These are phyloP conservation scores for Sapria himalayana DNA, from an alignment of 345 rosid species.

Conservation along the genomic window DNA sequence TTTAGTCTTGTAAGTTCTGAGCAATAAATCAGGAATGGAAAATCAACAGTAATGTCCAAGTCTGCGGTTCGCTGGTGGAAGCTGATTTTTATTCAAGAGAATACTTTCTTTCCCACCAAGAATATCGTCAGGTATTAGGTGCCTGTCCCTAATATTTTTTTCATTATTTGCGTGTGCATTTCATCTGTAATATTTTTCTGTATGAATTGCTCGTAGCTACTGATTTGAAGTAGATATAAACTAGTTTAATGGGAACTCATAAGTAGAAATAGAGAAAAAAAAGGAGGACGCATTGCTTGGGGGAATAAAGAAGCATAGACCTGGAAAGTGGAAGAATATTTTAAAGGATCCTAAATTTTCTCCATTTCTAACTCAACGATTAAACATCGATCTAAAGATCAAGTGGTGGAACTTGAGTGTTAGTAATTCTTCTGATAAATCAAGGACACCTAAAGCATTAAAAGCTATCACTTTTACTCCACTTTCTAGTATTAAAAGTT, in stretches of 20 bases:
- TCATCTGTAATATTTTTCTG: no score
- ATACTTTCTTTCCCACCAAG: no score
- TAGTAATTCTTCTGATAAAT: constrained; percentile 34
- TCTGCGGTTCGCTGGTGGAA: no score
- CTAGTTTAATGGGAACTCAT: constrained; percentile 83
- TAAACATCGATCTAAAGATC: constrained; percentile 86
- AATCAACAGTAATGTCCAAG: no score
- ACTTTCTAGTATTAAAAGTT: constrained; percentile 8
- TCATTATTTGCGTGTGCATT: no score
- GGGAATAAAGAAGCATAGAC: constrained; percentile 51
- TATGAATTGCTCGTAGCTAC: no score
- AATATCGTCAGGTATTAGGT: no score
- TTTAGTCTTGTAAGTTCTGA: no score
- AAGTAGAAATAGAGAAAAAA: constrained; percentile 71
- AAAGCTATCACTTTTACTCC: constrained; percentile 11
- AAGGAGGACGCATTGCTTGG: constrained; percentile 57
- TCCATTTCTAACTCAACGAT: constrained; percentile 35
- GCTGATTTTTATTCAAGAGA: no score
- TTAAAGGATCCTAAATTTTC: constrained; percentile 53
- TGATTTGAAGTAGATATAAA: no score
- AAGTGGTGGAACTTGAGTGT: constrained; percentile 73
- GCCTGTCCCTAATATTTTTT: no score
- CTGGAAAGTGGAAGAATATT: constrained; percentile 85
- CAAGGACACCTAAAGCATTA: constrained; percentile 21
- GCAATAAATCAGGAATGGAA: no score